A percentile compares a stretch with the other conserved stretches of the same genome.
Conservation (phyloP, 2,329 filamentous ascomycete species). For the Pyricularia sp. region DNA sequence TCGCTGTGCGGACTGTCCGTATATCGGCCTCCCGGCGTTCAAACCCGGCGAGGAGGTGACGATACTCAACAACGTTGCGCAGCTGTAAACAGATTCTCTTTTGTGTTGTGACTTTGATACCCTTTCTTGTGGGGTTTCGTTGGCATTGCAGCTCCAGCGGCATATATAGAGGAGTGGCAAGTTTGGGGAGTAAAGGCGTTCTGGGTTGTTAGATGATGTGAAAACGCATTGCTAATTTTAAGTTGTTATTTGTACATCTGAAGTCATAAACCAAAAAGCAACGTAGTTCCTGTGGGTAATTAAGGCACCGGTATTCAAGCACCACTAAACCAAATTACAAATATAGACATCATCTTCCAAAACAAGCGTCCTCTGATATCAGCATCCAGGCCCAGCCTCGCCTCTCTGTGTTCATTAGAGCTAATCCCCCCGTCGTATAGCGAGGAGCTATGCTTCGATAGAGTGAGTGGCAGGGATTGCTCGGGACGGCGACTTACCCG, state of each 20-base stretch:
- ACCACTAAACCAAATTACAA: no score
- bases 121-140: background rate
- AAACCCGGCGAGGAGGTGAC: constrained; percentile 93
- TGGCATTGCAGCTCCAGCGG: background rate
- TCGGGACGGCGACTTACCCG: no score
- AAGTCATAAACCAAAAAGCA: no score
- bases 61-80: constrained; percentile 76
- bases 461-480: no score
- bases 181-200: background rate
- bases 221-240: background rate
- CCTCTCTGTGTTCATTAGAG: no score
- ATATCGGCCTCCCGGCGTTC: constrained; percentile 88
- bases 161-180: background rate
- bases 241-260: background rate
- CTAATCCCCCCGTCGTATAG: no score
- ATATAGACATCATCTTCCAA: no score
- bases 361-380: no score
- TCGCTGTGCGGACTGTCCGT: constrained; percentile 64
- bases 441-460: no score
- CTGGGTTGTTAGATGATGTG: background rate
- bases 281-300: no score
- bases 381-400: no score
- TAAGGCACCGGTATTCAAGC: no score
- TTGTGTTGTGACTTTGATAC: background rate
- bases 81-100: constrained; percentile 27